phyloP scores from a whole-genome alignment of 495 filamentous ascomycete species.

The Aspergillus sparsus region DNA sequence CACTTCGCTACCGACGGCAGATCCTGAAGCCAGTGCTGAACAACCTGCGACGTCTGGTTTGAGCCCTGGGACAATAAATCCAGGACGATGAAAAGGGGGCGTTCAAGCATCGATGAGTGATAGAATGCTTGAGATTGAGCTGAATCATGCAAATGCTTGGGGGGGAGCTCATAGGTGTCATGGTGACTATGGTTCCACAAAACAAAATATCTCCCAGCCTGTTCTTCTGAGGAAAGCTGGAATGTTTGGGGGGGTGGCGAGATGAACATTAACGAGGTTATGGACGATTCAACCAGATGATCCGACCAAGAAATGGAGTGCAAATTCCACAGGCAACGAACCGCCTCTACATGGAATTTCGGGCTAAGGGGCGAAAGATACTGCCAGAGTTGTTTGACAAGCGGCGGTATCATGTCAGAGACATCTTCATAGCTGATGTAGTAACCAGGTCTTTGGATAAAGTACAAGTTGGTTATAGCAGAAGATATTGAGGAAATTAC shows the following conservation, averaged over 20 bases:
- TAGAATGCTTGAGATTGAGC: conserved; percentile 39
- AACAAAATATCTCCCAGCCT: conserved; percentile 61
- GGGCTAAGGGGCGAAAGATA: conserved; percentile 78
- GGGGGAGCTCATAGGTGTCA: conserved; percentile 56
- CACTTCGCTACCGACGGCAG: conserved; percentile 55
- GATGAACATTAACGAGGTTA: conserved; percentile 70
- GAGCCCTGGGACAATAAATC: conserved; percentile 75
- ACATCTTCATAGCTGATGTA: conserved; percentile 58
- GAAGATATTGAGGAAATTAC: conserved; percentile 60
- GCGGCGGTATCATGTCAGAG: conserved; percentile 62
- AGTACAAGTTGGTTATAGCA: conserved; percentile 63
- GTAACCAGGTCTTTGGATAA: conserved; percentile 45
- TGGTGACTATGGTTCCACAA: conserved; percentile 80
- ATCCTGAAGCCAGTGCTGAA: conserved; percentile 80
- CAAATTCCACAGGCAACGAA: conserved; percentile 81
- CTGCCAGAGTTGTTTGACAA: conserved; percentile 73
- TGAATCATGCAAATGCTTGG: conserved; percentile 50
- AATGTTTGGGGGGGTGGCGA: conserved; percentile 28
- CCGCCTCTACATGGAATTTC: conserved; percentile 91
- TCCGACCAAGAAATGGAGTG: conserved; percentile 64
- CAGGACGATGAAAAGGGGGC: conserved; percentile 79
- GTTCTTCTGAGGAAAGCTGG: conserved; percentile 37
- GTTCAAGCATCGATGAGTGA: conserved; percentile 66
- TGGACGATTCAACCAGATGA: conserved; percentile 73
- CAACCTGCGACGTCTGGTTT: conserved; percentile 71